These are phyloP conservation scores for Erodium moschatum DNA, from an alignment of 441 rosid species.

Conservation along the genomic window DNA sequence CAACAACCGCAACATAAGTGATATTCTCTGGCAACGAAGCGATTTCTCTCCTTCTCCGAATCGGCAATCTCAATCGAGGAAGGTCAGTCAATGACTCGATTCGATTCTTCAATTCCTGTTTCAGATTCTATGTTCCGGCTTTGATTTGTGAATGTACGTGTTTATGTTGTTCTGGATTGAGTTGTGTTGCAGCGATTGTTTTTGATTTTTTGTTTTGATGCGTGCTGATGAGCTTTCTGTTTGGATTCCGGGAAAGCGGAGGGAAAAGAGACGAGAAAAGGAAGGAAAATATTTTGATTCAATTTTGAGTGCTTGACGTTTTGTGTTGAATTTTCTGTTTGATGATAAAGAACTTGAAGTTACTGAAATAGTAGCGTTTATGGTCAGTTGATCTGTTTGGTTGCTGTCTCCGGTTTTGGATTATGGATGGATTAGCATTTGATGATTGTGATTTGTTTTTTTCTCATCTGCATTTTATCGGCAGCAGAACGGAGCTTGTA, in stretches of 20 bases:
- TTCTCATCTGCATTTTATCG: conserved; percentile 26
- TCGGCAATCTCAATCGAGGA: conserved; percentile 20
- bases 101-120: background rate
- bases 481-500: conserved; percentile 30
- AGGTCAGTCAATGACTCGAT: conserved; percentile 27
- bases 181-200: conserved; percentile 23
- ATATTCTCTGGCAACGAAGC: background rate
- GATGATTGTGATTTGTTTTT: conserved; percentile 15
- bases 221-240: conserved; percentile 22
- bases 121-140: conserved; percentile 6
- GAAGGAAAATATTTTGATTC: conserved; percentile 1
- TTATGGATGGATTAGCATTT: background rate
- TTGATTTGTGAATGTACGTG: conserved; percentile 5
- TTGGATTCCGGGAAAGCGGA: conserved; percentile 58
- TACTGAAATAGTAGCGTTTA: conserved; percentile 24
- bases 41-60: conserved; percentile 5
- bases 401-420: conserved; percentile 6
- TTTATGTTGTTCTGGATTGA: conserved; percentile 7
- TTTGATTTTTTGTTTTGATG: conserved; percentile 10
- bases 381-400: background rate
- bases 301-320: conserved; percentile 1
- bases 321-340: conserved; percentile 9
- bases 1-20: conserved; percentile 18
- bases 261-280: conserved; percentile 13
- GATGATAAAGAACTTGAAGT: conserved; percentile 23